Evolutionary conservation across 371 early-diverging fungal genomes (phyloP), one percentile per base, ranked within the genome.

Genomic region (Nosema muscidifuracis): DNA sequence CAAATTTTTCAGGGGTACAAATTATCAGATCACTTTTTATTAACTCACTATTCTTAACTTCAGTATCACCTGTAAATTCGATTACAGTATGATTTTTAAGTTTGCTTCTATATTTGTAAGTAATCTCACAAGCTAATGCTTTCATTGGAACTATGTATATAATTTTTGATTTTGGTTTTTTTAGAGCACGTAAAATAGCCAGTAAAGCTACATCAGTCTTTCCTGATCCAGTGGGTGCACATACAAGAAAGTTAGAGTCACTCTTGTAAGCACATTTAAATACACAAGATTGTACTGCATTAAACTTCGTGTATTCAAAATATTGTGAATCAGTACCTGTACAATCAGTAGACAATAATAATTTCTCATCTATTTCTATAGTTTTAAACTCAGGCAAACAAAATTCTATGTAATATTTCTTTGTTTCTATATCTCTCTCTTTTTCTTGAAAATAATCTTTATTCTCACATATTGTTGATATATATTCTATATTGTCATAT

Each of bases 1-100:
- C 99, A 93, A 96, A 97, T 82, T 98, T 99, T 82, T 99, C 99
- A 9, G 99, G 99, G 0, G 99, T 99, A 2, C 95, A 95, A 26
- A 99, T 89, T 74, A 99, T 92, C 76, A 99, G 88, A 76, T 94
- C 91, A 0, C 94, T 91, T 55, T 91, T 90, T 15, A 90, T 86
- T 55, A 96, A 89, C 80, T 95, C 93, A 77, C 89, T 88, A 81
- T 90, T 89, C 26, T 92, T 92, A 70, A 95, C 81, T 77, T 95
- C 93, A 2, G 91, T 88, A 84, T 97, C 97, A 78, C 97, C 98
- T 16, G 98, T 96, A 77, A 95, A 87, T 85, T 99, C 99, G 10
- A 89, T 89, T 18, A 97, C 94, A 28, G 26, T 60, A 20, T 83
- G 86, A 57, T 92, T 84, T n/a, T 87, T 89, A 20, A 98, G 84